phyloP scores from a whole-genome alignment of 306 rosid genomes.

The Potentilla sterilis region DNA sequence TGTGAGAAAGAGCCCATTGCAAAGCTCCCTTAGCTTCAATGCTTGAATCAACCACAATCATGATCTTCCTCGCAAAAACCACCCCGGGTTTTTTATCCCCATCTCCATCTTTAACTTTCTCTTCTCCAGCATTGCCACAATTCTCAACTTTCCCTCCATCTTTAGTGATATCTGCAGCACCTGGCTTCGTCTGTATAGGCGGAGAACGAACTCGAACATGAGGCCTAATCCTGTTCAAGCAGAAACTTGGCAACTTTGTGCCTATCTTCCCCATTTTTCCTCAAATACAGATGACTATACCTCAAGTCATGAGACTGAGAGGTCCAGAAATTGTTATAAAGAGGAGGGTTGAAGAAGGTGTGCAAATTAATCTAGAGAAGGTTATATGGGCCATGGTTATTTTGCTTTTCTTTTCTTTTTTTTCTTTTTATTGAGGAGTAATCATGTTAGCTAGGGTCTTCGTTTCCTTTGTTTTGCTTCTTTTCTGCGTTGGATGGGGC shows the following conservation, averaged over 20 bases:
- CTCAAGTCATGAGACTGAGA: constrained; percentile 15
- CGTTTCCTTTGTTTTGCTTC: constrained; percentile 28
- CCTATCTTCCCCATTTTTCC: constrained; percentile 77
- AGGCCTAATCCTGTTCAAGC: constrained; percentile 85
- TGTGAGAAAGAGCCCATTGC: constrained; percentile 91
- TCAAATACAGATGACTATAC: constrained; percentile 1
- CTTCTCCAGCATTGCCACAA: constrained; percentile 23
- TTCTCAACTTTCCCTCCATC: constrained; percentile 25
- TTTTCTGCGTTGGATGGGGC: constrained; percentile 35
- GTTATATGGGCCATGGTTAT: constrained; percentile 37
- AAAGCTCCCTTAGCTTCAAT: constrained; percentile 77
- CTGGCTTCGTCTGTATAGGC: constrained; percentile 48
- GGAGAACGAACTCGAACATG: constrained; percentile 81
- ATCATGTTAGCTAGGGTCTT: constrained; percentile 31
- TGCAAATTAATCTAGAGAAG: constrained; percentile 30
- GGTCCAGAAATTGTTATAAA: constrained; percentile 38
- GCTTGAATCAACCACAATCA: constrained; percentile 94
- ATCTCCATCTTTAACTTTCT: constrained; percentile 25
- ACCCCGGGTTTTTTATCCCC: constrained; percentile 46
- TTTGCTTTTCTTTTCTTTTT: constrained; percentile 34
- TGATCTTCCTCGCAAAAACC: constrained; percentile 58
- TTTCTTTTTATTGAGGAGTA: constrained; percentile 18
- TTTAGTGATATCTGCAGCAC: constrained; percentile 20
- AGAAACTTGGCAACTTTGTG: constrained; percentile 65
- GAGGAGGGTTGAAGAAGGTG: constrained; percentile 28